Evolutionary conservation across 164 flowering plant species (phyloP).

Genomic region (Cinnamomum chago): DNA sequence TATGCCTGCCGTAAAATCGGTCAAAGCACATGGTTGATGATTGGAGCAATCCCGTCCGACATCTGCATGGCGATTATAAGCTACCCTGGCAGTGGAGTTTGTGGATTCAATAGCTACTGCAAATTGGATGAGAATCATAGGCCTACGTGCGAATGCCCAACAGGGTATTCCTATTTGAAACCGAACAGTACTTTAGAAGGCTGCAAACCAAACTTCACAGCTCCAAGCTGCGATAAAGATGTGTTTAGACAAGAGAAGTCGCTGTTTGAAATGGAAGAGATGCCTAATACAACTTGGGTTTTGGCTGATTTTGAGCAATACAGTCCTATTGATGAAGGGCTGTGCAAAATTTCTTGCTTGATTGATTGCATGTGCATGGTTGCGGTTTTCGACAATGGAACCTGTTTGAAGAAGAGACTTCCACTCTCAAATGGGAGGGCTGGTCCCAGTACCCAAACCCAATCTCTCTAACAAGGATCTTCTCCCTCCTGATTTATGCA

Average conservation of each 20-base stretch:
- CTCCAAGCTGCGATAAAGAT: conserved; percentile 3
- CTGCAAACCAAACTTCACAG: conserved; percentile 6
- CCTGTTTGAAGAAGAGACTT: conserved; percentile 48
- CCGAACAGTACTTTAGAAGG: conserved; percentile 1
- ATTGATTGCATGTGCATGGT: conserved; percentile 50
- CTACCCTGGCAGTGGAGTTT: conserved; percentile 25
- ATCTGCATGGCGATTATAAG: not conserved
- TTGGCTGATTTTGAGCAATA: conserved; percentile 23
- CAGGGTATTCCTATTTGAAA: conserved; percentile 11
- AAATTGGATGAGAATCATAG: conserved; percentile 19
- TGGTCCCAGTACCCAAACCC: conserved; percentile 10
- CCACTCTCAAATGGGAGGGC: conserved; percentile 39
- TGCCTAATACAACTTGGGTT: conserved; percentile 42
- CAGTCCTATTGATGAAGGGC: conserved; percentile 10
- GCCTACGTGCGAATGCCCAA: conserved; percentile 37
- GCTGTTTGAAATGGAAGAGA: not conserved
- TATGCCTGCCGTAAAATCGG: conserved; percentile 23
- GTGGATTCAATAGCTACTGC: conserved; percentile 53
- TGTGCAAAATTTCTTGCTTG: conserved; percentile 41
- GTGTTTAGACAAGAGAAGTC: not conserved
- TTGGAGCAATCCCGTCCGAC: conserved; percentile 6
- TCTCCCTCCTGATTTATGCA: not conserved
- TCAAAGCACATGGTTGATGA: not conserved
- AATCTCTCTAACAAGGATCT: not conserved
- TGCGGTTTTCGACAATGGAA: conserved; percentile 22